phyloP scores from a whole-genome alignment of 169 alveolate genomes.

The Babesia caballi region DNA sequence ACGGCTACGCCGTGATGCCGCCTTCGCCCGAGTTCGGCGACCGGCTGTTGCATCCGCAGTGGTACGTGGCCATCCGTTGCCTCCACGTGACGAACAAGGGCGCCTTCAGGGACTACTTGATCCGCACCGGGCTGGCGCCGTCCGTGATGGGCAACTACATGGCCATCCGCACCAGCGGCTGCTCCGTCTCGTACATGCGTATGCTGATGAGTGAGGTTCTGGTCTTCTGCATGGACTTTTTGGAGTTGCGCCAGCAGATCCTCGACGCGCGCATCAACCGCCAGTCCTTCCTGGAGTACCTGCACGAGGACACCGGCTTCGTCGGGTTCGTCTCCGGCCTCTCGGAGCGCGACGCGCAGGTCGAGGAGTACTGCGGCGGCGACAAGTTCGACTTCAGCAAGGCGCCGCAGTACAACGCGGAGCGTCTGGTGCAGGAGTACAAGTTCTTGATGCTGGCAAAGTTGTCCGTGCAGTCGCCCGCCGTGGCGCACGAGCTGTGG shows the following conservation, averaged over 20 bases:
- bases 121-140: neutral
- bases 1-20: constrained; percentile 13
- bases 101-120: constrained; percentile 26
- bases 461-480: constrained; percentile 36
- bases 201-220: constrained; percentile 6
- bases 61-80: constrained; percentile 31
- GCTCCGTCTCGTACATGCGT: neutral
- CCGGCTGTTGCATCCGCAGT: neutral
- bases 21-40: neutral
- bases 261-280: neutral
- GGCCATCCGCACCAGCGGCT: neutral
- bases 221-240: constrained; percentile 27
- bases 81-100: constrained; percentile 29
- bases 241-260: constrained; percentile 50
- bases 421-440: neutral
- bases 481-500: constrained; percentile 13
- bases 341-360: neutral
- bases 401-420: neutral
- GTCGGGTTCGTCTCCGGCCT: neutral
- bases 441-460: constrained; percentile 42
- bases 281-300: neutral
- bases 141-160: constrained; percentile 12
- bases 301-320: constrained; percentile 6
- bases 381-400: neutral
- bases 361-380: neutral